Conservation (phyloP, 1,139 yeast genomes). For the Geotrichum carabidarum region DNA sequence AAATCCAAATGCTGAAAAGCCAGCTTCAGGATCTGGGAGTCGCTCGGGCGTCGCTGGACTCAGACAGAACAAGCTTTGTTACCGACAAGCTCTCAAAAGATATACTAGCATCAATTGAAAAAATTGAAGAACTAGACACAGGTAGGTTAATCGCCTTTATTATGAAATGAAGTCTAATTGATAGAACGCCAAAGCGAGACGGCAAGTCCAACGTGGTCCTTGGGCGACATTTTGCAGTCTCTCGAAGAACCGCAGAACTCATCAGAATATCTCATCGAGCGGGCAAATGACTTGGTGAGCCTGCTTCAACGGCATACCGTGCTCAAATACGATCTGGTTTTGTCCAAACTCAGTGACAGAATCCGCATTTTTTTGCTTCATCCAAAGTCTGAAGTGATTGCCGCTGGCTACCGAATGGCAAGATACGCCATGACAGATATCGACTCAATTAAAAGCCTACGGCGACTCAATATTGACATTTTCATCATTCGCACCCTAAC, state of each 20-base stretch:
- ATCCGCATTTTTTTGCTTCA: slow-evolving; percentile 59
- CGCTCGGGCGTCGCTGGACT: slow-evolving; percentile 10
- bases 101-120: slow-evolving; percentile 10
- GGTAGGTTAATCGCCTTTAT: not conserved
- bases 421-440: slow-evolving; percentile 56
- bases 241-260: slow-evolving; percentile 44
- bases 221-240: slow-evolving; percentile 48
- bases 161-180: not conserved
- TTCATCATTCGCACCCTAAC: slow-evolving; percentile 63
- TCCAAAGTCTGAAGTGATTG: slow-evolving; percentile 57
- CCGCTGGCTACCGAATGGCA: slow-evolving; percentile 71
- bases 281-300: slow-evolving; percentile 59
- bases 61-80: slow-evolving; percentile 6
- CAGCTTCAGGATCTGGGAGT: slow-evolving; percentile 35
- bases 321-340: slow-evolving; percentile 59
- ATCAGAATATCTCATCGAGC: slow-evolving; percentile 48
- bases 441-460: slow-evolving; percentile 45
- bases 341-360: slow-evolving; percentile 55
- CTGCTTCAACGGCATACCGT: slow-evolving; percentile 57
- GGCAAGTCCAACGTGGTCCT: slow-evolving; percentile 45
- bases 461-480: slow-evolving; percentile 52
- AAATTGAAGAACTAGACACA: slow-evolving; percentile 10
- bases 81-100: slow-evolving; percentile 2
- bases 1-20: slow-evolving; percentile 33
- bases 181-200: not conserved